Conservation (phyloP, 2,329 filamentous ascomycete species). For the Sclerotinia sclerotiorum region DNA sequence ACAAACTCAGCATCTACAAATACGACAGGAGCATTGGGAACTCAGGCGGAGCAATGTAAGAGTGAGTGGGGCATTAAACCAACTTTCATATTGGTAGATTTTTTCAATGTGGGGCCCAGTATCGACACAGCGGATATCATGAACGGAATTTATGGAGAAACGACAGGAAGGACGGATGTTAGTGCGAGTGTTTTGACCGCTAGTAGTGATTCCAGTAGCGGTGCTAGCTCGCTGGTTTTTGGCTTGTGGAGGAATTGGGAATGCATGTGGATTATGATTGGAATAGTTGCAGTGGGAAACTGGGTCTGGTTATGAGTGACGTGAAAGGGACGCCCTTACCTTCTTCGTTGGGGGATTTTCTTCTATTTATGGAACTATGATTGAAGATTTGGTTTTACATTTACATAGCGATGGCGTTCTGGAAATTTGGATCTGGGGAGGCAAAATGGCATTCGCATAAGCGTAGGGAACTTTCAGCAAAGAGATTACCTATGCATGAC, state of each 20-base stretch:
- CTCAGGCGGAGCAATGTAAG: constrained; percentile 55
- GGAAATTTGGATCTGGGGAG: neutral
- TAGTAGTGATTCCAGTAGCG: neutral
- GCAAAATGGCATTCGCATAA: neutral
- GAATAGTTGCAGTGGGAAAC: neutral
- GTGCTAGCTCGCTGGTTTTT: constrained; percentile 18
- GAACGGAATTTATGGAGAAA: constrained; percentile 52
- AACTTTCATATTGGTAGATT: constrained; percentile 77
- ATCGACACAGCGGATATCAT: constrained; percentile 67
- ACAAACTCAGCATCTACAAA: constrained; percentile 61
- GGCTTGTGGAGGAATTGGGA: neutral
- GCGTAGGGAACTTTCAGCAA: neutral
- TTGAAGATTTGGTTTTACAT: constrained; percentile 25
- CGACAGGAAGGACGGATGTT: constrained; percentile 33
- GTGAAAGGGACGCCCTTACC: neutral
- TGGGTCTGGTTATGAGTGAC: constrained; percentile 1
- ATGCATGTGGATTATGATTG: constrained; percentile 12
- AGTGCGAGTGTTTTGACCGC: constrained; percentile 31
- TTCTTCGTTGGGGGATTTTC: constrained; percentile 11
- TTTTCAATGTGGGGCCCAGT: constrained; percentile 70
- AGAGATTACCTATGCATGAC: neutral
- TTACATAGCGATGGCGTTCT: constrained; percentile 33
- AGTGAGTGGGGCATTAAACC: constrained; percentile 61
- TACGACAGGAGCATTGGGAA: constrained; percentile 52
- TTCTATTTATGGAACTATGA: constrained; percentile 32